These are phyloP conservation scores for Scleroderma bovista DNA, from an alignment of 768 basidiomycete species.

Conservation along the genomic window DNA sequence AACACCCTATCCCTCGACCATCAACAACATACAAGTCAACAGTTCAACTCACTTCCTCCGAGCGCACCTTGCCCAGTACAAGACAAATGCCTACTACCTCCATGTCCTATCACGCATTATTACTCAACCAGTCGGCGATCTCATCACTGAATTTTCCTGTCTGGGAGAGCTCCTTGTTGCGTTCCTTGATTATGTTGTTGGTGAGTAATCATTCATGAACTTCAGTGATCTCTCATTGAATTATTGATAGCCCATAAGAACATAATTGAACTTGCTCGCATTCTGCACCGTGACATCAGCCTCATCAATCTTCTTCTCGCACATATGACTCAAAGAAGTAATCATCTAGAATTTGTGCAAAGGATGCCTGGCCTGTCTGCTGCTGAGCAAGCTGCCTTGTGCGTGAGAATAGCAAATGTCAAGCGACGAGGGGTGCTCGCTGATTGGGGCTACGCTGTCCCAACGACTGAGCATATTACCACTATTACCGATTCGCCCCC, in stretches of 20 bases:
- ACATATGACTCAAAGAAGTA: background rate
- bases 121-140: background rate
- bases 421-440: background rate
- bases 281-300: background rate
- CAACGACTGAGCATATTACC: background rate
- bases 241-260: background rate
- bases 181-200: background rate
- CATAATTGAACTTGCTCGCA: background rate
- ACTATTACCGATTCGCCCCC: background rate
- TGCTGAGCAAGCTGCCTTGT: background rate
- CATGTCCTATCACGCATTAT: background rate
- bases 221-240: background rate
- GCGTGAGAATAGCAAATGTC: background rate
- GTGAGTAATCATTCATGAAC: background rate
- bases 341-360: background rate
- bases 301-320: background rate
- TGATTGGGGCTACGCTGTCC: background rate
- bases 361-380: background rate
- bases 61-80: background rate
- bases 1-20: background rate
- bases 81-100: background rate
- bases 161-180: background rate
- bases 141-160: background rate
- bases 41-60: conserved; percentile 2
- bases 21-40: background rate